Base-by-base conservation (phyloP, 805 yeast genomes). In the Dipodascus geniculatus region DNA sequence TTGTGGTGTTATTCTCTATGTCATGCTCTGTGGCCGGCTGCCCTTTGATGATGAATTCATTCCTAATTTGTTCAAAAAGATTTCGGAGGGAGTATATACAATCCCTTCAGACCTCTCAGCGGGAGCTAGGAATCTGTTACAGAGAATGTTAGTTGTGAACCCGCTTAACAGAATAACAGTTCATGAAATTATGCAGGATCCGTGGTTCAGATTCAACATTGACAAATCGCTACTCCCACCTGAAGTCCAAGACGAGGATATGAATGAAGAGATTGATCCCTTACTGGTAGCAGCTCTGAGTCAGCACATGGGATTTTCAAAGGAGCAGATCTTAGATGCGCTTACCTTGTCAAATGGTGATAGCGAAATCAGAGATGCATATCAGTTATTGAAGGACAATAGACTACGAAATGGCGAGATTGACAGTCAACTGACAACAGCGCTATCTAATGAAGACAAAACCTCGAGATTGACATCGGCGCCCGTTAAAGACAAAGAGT, bases 21-120 rank as follows among this genome's bases (percentile, higher is more conserved):
- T 90, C 53, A 90, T 90, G 97, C 75, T 91, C 52, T 90, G 96
- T 69, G 96, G 98, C 42, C 76, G 97, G 61, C 76, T 90, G 62
- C 98, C 98, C 14, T 90, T 90, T 67, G 98, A 90, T 69, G 98
- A 90, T 69, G 98, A 90, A 65, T 85, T 88, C 66, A 91, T 90
- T 53, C 98, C 98, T 4, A 95, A 93, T 1, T 74, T 90, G 57
- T 90, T 91, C 74, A 89, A 89, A 68, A 88, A 89, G 64, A 91
- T 90, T 64, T 81, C 88, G 64, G 86, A 87, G 64, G 98, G 98
- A 68, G 91, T 88, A 52, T 91, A 89, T 70, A 82, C 95, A 0
- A 74, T 90, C 56, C 98, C 98, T 19, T 86, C 85, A 61, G 89
- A 84, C 65, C 72, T 90, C 56, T 84, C 95, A 20, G 74, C 80